Percentiles rank a stretch among this genome's conserved stretches.
Evolutionary conservation across 2,329 filamentous ascomycete genomes (phyloP).

Genomic region (Diaporthe ilicicola): DNA sequence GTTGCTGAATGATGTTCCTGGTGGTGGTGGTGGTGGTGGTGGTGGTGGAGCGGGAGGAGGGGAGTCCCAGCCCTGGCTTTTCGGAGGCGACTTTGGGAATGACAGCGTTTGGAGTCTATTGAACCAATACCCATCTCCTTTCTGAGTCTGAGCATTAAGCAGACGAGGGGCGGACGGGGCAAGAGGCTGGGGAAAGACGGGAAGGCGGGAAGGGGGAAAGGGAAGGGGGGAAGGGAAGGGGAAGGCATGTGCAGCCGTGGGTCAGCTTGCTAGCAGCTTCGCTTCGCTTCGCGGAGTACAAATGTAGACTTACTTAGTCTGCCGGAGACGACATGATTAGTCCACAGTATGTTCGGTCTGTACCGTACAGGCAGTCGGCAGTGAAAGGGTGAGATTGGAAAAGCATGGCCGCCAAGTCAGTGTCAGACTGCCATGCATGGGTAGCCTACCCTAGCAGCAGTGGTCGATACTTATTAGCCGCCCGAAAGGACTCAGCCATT

Average conservation of each 20-base stretch:
- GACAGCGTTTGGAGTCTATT: slow-evolving; percentile 43
- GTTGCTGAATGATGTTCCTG: slow-evolving; percentile 19
- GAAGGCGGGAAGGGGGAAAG: no score
- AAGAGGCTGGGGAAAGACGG: no score
- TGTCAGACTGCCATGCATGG: slow-evolving; percentile 20
- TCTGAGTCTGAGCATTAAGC: slow-evolving; percentile 28
- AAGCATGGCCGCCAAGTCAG: slow-evolving; percentile 12
- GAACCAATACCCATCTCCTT: slow-evolving; percentile 40
- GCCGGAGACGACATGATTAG: background rate
- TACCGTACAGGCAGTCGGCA: background rate
- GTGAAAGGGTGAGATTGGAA: background rate
- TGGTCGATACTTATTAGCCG: slow-evolving; percentile 12
- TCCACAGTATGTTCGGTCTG: background rate
- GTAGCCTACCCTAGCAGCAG: slow-evolving; percentile 15
- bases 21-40: no score
- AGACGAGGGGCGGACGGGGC: no score
- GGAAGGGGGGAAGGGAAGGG: background rate
- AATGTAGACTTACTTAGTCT: background rate
- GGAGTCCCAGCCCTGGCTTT: slow-evolving; percentile 34
- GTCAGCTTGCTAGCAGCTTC: background rate
- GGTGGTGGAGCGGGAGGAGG: slow-evolving; percentile 20
- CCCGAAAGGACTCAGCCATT: slow-evolving; percentile 1
- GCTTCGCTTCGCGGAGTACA: background rate
- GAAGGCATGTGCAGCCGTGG: background rate
- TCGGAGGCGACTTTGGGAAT: slow-evolving; percentile 41